Base-by-base conservation (phyloP, 2,329 filamentous ascomycete species). In the Xenoacremonium recifei region DNA sequence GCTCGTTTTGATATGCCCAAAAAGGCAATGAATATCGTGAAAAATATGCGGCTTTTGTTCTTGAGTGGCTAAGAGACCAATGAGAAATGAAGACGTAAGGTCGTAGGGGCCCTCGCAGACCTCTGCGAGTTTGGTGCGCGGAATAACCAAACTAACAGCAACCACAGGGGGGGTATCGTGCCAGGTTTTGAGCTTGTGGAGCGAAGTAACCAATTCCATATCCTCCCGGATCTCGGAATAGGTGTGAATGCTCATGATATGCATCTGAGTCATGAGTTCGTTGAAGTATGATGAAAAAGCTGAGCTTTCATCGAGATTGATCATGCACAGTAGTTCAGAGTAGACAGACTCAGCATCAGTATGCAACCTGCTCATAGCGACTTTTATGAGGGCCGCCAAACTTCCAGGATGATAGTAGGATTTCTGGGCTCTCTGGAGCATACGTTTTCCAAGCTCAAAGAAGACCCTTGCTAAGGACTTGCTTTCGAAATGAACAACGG, bases 391-490 rank as follows among this genome's bases (percentile, higher is more conserved):
- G 0, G 66, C 59, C 2, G 59, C 61, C 13, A 74, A 63, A 35
- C 65, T 70, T 11, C 62, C 64, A 7, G 64, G 61, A 44, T 72
- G 66, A 40, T 64, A 69, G 16, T 53, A 49, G 0, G 61, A 51
- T 31, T 39, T 34, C 46, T 48, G 10, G 35, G 10, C 73, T 17
- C 58, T 35, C 16, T 56, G 38, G 35, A 79, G 76, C 65, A 79
- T 73, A 6, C 64, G 51, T 11, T 63, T 48, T 49, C 76, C 77
- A 3, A 75, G 48, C 4, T 60, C 43, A 38, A 70, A 67, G 2
- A 77, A 46, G 9, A 71, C 46, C 3, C 47, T 47, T 2, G 65
- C 65, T 1, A 80, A 58, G 7, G 65, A 56, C 3, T 62, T 47
- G 1, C 65, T 51, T 1, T 70, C 64, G 12, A 74, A 60, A 18